Conservation (phyloP, 2,329 filamentous ascomycete species). For the Paecilomyces fulvus region DNA sequence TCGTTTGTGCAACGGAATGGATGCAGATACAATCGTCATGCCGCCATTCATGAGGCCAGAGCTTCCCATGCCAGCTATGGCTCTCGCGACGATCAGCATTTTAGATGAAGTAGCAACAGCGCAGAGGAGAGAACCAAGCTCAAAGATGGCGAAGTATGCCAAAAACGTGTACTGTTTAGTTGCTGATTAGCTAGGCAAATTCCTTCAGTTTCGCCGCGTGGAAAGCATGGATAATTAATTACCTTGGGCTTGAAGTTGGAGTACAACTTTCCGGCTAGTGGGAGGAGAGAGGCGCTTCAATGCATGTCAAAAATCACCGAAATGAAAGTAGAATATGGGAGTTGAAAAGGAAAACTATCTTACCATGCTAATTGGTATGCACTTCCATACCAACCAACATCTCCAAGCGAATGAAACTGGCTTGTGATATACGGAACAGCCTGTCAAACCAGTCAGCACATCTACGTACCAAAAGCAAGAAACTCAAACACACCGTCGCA, state of each 20-base stretch:
- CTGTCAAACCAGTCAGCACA: slow-evolving; percentile 6
- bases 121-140: slow-evolving; percentile 16
- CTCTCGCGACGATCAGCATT: slow-evolving; percentile 14
- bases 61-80: slow-evolving; percentile 13
- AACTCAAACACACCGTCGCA: neutral
- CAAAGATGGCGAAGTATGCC: slow-evolving; percentile 14
- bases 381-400: slow-evolving; percentile 19
- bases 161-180: slow-evolving; percentile 13
- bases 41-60: slow-evolving; percentile 12
- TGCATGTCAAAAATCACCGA: neutral
- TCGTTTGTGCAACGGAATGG: slow-evolving; percentile 7
- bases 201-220: neutral
- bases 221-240: neutral
- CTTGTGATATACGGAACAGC: slow-evolving; percentile 42
- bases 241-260: slow-evolving; percentile 34
- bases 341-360: neutral
- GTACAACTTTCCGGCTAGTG: slow-evolving; percentile 46
- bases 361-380: slow-evolving; percentile 28
- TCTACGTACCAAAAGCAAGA: neutral
- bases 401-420: slow-evolving; percentile 14
- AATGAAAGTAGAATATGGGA: slow-evolving; percentile 20
- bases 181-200: neutral
- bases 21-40: slow-evolving; percentile 9
- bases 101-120: slow-evolving; percentile 11
- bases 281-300: slow-evolving; percentile 41